A percentile compares a stretch with the other conserved stretches of the same genome.
Evolutionary conservation across 2,329 filamentous ascomycete genomes (phyloP).

Genomic region (Biscogniauxia mediterranea): DNA sequence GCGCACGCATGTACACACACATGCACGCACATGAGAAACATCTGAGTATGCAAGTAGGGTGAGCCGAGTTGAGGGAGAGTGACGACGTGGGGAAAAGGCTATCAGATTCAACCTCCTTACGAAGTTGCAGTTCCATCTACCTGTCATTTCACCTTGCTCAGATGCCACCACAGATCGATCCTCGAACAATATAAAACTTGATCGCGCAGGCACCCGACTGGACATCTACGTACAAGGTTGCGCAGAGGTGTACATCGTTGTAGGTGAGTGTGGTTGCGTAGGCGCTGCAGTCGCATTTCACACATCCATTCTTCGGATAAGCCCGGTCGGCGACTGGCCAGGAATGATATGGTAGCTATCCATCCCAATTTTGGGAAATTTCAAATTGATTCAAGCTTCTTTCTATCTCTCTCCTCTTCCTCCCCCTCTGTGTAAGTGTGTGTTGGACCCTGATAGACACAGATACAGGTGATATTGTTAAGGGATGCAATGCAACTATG

Average conservation of each 20-base stretch:
- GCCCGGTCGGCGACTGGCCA: neutral
- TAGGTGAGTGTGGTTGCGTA: too few relatives aligned
- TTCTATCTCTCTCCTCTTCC: neutral
- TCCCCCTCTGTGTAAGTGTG: neutral
- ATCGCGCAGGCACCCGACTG: slow-evolving; percentile 3
- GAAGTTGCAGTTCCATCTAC: neutral
- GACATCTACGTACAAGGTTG: slow-evolving; percentile 1
- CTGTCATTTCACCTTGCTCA: neutral
- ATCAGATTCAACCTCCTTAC: neutral
- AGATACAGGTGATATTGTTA: neutral
- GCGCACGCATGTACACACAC: too few relatives aligned
- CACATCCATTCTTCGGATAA: neutral
- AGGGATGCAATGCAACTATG: slow-evolving; percentile 1
- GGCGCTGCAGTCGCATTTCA: neutral
- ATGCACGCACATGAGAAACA: too few relatives aligned
- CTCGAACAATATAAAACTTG: neutral
- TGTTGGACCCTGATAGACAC: neutral
- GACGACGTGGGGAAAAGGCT: neutral
- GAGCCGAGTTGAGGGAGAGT: neutral
- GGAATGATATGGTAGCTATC: neutral
- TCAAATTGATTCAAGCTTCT: neutral
- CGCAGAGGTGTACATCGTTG: neutral
- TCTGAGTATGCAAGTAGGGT: neutral
- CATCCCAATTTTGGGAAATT: neutral
- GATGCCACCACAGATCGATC: slow-evolving; percentile 2